Percentiles rank a stretch among this genome's conserved stretches.
Conservation (phyloP, 495 filamentous ascomycete species). For the Aspergillus conjunctus region DNA sequence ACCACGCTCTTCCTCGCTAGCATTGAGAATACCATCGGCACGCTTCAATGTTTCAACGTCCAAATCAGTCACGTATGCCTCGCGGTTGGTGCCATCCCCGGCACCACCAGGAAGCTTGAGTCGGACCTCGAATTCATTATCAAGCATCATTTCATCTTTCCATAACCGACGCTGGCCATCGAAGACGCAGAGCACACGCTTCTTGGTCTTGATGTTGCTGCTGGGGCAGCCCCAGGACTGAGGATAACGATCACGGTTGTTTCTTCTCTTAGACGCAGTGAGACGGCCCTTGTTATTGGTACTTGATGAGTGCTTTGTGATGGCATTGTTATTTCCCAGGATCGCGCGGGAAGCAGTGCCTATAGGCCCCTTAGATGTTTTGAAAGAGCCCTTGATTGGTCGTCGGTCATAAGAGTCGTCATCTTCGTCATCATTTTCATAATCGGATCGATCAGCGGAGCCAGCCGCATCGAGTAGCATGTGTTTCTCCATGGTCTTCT, state of each 20-base stretch:
- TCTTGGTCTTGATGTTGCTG: constrained; percentile 95
- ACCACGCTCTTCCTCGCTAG: constrained; percentile 82
- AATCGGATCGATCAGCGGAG: constrained; percentile 51
- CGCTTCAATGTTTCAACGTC: constrained; percentile 88
- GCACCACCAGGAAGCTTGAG: constrained; percentile 70
- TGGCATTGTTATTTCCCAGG: constrained; percentile 53
- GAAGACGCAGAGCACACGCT: constrained; percentile 91
- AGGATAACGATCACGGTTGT: constrained; percentile 90
- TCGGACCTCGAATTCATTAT: constrained; percentile 91
- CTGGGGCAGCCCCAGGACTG: constrained; percentile 87
- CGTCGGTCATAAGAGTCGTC: constrained; percentile 62
- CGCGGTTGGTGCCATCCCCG: constrained; percentile 54
- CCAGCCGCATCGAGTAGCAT: constrained; percentile 62
- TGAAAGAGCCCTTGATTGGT: constrained; percentile 53
- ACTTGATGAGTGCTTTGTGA: constrained; percentile 44
- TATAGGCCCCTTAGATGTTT: constrained; percentile 38
- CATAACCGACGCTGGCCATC: constrained; percentile 85
- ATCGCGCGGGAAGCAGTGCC: constrained; percentile 45
- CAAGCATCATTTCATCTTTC: constrained; percentile 99
- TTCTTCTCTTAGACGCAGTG: constrained; percentile 65
- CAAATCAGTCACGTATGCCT: constrained; percentile 85
- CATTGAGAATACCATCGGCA: constrained; percentile 74
- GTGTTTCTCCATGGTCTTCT: constrained; percentile 83
- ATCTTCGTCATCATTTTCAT: constrained; percentile 61
- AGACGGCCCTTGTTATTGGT: constrained; percentile 42